Conservation (phyloP, 2,329 filamentous ascomycete genomes). For the Nemania serpens region DNA sequence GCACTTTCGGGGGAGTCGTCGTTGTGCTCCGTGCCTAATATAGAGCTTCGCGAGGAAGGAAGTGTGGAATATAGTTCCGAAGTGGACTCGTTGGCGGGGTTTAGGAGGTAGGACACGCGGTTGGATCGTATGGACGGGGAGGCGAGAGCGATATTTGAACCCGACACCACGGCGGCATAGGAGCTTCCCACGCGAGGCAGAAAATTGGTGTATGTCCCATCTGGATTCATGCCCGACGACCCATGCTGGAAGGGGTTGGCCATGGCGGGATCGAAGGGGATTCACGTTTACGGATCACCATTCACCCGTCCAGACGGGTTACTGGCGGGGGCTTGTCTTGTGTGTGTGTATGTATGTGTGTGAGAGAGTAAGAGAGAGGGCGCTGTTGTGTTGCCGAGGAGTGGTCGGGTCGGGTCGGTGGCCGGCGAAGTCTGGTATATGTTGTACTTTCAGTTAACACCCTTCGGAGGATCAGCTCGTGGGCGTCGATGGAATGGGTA, state of each 20-base stretch:
- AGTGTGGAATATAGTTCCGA: conserved; percentile 40
- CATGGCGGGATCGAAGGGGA: conserved; percentile 40
- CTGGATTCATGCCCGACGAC: conserved; percentile 42
- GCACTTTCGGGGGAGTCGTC: conserved; percentile 36
- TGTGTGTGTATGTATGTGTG: no score
- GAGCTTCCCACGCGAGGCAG: conserved; percentile 45
- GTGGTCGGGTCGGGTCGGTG: no score
- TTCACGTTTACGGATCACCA: conserved; percentile 18
- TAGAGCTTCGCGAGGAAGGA: conserved; percentile 34
- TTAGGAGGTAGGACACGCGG: conserved; percentile 60
- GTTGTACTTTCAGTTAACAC: no score
- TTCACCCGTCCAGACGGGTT: no score
- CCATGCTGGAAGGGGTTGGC: conserved; percentile 49
- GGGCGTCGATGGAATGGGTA: no score
- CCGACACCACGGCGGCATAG: conserved; percentile 50
- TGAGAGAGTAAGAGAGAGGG: no score
- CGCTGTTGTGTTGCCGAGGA: no score
- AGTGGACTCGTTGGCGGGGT: conserved; percentile 50
- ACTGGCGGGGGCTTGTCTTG: no score
- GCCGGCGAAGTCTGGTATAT: no score
- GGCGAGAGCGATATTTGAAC: conserved; percentile 36
- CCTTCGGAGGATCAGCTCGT: no score
- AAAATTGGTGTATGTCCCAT: conserved; percentile 41
- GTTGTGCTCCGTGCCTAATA: conserved; percentile 44
- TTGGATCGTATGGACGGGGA: conserved; percentile 42